phyloP scores from a whole-genome alignment of 192 early-diverging fungal species.

The Podochytrium sp. region DNA sequence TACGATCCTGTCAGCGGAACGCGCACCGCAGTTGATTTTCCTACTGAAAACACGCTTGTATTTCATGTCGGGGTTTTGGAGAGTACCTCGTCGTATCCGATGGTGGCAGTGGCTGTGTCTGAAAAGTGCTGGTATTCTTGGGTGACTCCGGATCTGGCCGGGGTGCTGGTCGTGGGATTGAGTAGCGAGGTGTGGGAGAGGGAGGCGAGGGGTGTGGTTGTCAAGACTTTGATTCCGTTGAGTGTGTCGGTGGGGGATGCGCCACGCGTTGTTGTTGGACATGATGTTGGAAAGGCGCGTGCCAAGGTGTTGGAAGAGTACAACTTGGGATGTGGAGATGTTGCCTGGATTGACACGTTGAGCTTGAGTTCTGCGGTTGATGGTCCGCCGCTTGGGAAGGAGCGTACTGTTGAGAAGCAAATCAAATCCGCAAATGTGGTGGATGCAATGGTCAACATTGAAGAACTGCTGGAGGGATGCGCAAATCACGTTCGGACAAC shows the following conservation, averaged over 20 bases:
- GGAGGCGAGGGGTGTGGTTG: neutral
- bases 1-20: slow-evolving; percentile 56
- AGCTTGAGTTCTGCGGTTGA: slow-evolving; percentile 81
- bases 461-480: slow-evolving; percentile 77
- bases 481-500: slow-evolving; percentile 83
- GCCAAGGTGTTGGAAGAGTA: slow-evolving; percentile 90
- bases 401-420: slow-evolving; percentile 50
- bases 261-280: slow-evolving; percentile 77
- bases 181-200: neutral
- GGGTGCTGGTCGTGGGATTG: neutral
- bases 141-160: slow-evolving; percentile 81
- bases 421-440: slow-evolving; percentile 36
- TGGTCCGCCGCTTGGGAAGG: neutral
- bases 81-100: slow-evolving; percentile 69
- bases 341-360: slow-evolving; percentile 89
- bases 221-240: slow-evolving; percentile 67
- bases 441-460: slow-evolving; percentile 61
- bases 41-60: slow-evolving; percentile 70
- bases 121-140: slow-evolving; percentile 86
- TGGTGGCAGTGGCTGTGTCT: slow-evolving; percentile 81
- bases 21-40: slow-evolving; percentile 25
- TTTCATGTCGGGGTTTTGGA: slow-evolving; percentile 86
- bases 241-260: slow-evolving; percentile 36
- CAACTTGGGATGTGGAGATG: slow-evolving; percentile 51
- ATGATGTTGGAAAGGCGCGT: slow-evolving; percentile 91